Conservation (phyloP, 305 asterid species). For the Fraxinus sp. region DNA sequence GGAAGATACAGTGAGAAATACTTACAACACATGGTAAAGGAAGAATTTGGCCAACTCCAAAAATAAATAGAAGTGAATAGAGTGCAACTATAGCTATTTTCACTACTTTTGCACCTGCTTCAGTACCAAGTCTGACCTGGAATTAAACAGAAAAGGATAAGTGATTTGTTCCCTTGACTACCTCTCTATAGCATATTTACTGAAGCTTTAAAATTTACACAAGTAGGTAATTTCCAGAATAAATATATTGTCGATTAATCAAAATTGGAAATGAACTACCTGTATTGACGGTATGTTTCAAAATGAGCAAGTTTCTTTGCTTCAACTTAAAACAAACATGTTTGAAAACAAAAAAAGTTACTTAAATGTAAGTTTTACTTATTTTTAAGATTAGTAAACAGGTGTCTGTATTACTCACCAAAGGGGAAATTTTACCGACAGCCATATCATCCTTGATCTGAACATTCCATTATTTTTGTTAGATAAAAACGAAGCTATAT, state of each 20-base stretch:
- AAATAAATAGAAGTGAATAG: slow-evolving; percentile 38
- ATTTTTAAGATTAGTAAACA: background rate
- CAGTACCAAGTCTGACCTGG: slow-evolving; percentile 58
- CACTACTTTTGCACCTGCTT: slow-evolving; percentile 45
- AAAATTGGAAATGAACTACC: too few relatives aligned
- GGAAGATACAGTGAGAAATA: slow-evolving; percentile 31
- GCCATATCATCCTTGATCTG: slow-evolving; percentile 59
- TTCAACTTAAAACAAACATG: background rate
- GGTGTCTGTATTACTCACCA: slow-evolving; percentile 37
- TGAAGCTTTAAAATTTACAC: background rate
- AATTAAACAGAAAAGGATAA: slow-evolving; percentile 3
- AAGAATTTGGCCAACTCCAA: slow-evolving; percentile 39
- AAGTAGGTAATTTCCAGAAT: background rate
- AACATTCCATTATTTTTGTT: slow-evolving; percentile 3
- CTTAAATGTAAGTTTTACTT: background rate
- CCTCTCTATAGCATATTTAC: background rate
- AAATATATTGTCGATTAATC: background rate
- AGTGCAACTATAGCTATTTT: slow-evolving; percentile 44
- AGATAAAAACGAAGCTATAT: background rate
- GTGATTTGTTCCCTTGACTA: background rate
- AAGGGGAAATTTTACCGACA: slow-evolving; percentile 59
- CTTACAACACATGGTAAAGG: slow-evolving; percentile 57
- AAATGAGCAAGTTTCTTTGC: background rate
- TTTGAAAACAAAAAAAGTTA: background rate
- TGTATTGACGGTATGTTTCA: background rate